Conservation (phyloP, 768 basidiomycete species). For the Boletus sp. region DNA sequence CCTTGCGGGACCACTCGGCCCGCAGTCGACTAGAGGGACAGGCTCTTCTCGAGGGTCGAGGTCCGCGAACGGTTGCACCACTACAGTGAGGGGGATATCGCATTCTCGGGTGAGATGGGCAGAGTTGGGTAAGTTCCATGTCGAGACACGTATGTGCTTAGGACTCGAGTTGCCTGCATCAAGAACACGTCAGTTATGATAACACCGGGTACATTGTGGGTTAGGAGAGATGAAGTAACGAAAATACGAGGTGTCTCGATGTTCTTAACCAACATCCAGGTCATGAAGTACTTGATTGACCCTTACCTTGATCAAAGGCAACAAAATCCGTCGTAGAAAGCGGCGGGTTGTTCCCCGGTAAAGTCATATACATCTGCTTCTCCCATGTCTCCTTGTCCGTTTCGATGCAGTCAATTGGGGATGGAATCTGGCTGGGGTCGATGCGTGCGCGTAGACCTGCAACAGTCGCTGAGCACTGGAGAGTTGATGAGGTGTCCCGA, state of each 20-base stretch:
- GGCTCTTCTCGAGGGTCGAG: conserved; percentile 76
- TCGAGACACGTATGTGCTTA: conserved; percentile 84
- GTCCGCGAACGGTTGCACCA: conserved; percentile 89
- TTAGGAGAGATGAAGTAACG: not conserved
- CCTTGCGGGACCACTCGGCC: conserved; percentile 72
- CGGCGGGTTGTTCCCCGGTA: conserved; percentile 66
- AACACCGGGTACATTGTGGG: not conserved
- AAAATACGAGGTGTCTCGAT: not conserved
- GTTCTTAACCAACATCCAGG: not conserved
- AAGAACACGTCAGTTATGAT: conserved; percentile 15
- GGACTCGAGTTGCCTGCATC: conserved; percentile 82
- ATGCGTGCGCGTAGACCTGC: conserved; percentile 78
- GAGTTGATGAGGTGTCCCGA: not conserved
- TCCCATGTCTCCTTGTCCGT: conserved; percentile 80
- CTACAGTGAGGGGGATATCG: conserved; percentile 77
- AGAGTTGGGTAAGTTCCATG: conserved; percentile 84
- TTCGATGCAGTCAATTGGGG: conserved; percentile 77
- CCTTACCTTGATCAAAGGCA: conserved; percentile 85
- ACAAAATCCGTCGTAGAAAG: conserved; percentile 84
- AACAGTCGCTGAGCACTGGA: conserved; percentile 4
- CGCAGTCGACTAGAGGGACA: conserved; percentile 74
- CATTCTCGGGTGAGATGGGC: conserved; percentile 79
- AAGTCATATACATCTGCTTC: conserved; percentile 62
- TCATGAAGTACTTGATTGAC: not conserved
- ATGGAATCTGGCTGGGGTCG: conserved; percentile 89